Percentiles rank a stretch among this genome's conserved stretches.
Evolutionary conservation across 371 early-diverging fungal genomes (phyloP).

Genomic region (Vairimorpha necatrix): DNA sequence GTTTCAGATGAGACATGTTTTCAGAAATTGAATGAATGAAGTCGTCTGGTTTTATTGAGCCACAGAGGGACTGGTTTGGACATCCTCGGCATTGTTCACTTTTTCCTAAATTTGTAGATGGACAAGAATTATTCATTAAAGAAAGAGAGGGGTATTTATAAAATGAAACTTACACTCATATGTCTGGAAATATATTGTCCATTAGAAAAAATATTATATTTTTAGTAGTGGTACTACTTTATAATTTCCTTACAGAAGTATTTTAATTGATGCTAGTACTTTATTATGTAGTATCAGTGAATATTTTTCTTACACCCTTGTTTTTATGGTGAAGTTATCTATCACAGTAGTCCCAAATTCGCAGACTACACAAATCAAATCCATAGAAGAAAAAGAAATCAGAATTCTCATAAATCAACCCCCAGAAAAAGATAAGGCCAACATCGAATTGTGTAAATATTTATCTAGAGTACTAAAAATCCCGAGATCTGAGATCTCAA

Average conservation of each 20-base stretch:
- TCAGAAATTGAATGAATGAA: conserved; percentile 63
- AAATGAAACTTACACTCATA: not conserved
- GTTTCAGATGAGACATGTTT: conserved; percentile 67
- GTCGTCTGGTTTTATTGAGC: conserved; percentile 80
- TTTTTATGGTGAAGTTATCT: not conserved
- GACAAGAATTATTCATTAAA: conserved; percentile 52
- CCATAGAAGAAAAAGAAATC: not conserved
- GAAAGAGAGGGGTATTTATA: not conserved
- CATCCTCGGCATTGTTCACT: conserved; percentile 85
- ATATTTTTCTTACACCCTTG: too few relatives aligned
- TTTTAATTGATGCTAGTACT: too few relatives aligned
- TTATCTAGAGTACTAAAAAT: conserved; percentile 31
- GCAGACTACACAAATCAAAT: not conserved
- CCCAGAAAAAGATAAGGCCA: conserved; percentile 44
- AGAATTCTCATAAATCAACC: conserved; percentile 20
- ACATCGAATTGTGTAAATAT: conserved; percentile 28
- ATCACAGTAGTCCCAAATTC: conserved; percentile 5
- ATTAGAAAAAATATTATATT: too few relatives aligned
- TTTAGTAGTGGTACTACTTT: too few relatives aligned
- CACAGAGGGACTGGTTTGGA: conserved; percentile 82
- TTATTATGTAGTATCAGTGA: too few relatives aligned
- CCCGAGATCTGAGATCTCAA: not conserved
- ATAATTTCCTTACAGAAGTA: too few relatives aligned
- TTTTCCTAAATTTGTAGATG: conserved; percentile 79
- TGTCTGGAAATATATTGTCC: too few relatives aligned